Conservation (phyloP, 768 basidiomycete species). For the Cubamyces sp. region DNA sequence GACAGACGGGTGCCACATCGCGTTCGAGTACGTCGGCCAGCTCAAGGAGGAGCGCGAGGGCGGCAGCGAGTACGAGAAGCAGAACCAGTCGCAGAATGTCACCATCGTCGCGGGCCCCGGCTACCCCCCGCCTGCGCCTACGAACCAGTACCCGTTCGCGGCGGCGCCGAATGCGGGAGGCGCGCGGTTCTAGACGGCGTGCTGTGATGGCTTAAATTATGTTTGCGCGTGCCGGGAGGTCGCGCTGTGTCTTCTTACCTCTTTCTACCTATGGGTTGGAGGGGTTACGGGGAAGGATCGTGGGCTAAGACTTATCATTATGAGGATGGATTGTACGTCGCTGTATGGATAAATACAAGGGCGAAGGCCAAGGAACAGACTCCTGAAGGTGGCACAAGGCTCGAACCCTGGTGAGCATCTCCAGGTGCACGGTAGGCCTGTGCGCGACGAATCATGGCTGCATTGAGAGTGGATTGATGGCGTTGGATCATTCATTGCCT, state of each 20-base stretch:
- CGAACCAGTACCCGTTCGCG: constrained; percentile 26
- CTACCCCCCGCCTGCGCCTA: constrained; percentile 16
- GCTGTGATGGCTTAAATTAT: background rate
- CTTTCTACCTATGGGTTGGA: background rate
- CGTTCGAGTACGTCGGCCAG: constrained; percentile 56
- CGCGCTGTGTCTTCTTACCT: background rate
- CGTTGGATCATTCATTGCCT: too few species aligned
- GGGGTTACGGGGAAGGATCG: too few species aligned
- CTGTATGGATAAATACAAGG: too few species aligned
- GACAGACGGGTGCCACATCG: constrained; percentile 55
- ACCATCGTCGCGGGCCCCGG: constrained; percentile 26
- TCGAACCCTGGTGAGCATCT: too few species aligned
- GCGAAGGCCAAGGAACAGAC: too few species aligned
- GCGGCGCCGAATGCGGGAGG: constrained; percentile 22
- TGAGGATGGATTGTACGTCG: too few species aligned
- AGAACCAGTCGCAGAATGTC: constrained; percentile 19
- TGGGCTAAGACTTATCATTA: too few species aligned
- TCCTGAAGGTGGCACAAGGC: too few species aligned
- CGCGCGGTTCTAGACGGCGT: background rate
- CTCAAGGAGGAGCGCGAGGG: constrained; percentile 50
- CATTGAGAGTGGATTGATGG: too few species aligned
- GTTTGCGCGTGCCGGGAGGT: background rate
- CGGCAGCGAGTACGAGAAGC: constrained; percentile 20
- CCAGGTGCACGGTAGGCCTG: too few species aligned
- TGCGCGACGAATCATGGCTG: too few species aligned